Evolutionary conservation across 495 filamentous ascomycete genomes (phyloP).

Genomic region (Aspergillus saccharolyticus): DNA sequence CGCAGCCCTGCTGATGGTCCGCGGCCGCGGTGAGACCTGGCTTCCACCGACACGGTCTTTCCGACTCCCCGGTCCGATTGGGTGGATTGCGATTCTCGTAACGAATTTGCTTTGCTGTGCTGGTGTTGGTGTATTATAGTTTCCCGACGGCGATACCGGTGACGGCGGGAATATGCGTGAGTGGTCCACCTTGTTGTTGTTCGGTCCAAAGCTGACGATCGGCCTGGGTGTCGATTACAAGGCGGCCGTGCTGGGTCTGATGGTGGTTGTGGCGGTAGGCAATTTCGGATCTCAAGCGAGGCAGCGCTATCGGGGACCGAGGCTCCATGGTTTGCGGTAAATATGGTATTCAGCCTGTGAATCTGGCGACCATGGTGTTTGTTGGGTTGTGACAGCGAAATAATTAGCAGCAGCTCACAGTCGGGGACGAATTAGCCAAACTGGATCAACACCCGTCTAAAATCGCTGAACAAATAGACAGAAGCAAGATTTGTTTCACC

Average conservation of each 20-base stretch:
- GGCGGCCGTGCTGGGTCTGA: not conserved
- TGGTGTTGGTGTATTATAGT: not conserved
- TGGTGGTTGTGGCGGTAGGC: not conserved
- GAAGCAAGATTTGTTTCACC: no score
- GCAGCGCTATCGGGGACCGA: not conserved
- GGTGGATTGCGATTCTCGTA: not conserved
- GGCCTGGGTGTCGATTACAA: not conserved
- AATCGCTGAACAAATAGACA: no score
- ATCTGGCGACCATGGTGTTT: no score
- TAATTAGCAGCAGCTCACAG: no score
- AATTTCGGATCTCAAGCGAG: not conserved
- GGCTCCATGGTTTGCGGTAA: not conserved
- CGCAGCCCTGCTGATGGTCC: conserved; percentile 12
- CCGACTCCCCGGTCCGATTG: not conserved
- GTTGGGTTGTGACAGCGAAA: no score
- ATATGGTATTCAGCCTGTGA: no score
- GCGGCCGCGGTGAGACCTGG: not conserved
- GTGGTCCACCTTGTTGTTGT: not conserved
- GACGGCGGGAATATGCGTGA: not conserved
- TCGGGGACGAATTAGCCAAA: no score
- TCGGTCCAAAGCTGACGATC: not conserved
- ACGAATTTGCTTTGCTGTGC: not conserved
- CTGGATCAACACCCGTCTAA: no score
- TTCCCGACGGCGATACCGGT: not conserved
- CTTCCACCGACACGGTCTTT: not conserved